Evolutionary conservation across 2,329 filamentous ascomycete species (phyloP).

Genomic region (Ophiostoma tasmaniense): DNA sequence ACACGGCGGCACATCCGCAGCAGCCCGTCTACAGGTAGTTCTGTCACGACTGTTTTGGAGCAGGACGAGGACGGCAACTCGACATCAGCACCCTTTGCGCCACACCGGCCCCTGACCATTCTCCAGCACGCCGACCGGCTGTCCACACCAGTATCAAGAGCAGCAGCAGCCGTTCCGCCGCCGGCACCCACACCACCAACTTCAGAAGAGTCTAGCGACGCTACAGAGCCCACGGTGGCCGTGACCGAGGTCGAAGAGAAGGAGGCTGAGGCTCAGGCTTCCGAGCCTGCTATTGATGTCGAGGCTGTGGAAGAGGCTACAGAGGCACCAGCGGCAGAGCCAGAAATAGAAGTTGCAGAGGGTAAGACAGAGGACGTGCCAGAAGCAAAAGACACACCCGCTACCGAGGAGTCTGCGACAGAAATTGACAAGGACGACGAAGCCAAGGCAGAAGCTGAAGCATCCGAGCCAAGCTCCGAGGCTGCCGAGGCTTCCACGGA

Average conservation of each 20-base stretch:
- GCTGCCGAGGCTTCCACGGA: background rate
- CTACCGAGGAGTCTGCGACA: background rate
- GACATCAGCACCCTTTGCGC: background rate
- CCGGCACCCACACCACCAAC: background rate
- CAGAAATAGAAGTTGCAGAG: background rate
- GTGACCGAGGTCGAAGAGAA: background rate
- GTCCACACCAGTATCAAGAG: background rate
- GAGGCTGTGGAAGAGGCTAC: background rate
- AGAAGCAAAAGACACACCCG: background rate
- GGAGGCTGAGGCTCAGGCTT: background rate
- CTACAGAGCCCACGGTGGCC: background rate
- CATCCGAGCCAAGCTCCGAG: background rate
- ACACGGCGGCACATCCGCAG: slow-evolving; percentile 74
- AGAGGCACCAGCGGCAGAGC: background rate
- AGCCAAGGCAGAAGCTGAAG: background rate
- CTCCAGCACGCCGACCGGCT: slow-evolving; percentile 1
- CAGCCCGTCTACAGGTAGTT: slow-evolving; percentile 69
- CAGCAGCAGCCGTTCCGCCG: background rate
- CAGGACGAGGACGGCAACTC: slow-evolving; percentile 58
- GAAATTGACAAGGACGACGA: background rate
- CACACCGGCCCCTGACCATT: background rate
- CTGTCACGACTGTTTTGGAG: slow-evolving; percentile 74
- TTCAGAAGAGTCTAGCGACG: background rate
- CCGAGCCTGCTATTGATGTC: background rate
- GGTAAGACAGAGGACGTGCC: too few relatives aligned